These are phyloP conservation scores for Botrytis paeoniae DNA, from an alignment of 2,329 filamentous ascomycete species.

Conservation along the genomic window DNA sequence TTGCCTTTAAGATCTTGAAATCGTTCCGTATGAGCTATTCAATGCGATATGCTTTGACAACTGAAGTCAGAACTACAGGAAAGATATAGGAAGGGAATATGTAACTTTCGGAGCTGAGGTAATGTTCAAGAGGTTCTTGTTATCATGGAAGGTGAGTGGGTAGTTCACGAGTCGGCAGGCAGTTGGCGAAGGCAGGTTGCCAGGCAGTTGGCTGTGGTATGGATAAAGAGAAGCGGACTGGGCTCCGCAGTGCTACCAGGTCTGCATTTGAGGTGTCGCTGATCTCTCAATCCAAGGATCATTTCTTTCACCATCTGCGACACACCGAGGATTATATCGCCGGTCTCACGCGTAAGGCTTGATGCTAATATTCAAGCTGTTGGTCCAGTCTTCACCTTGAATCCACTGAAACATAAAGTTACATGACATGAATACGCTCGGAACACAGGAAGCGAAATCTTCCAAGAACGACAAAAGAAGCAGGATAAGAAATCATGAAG, in stretches of 20 bases:
- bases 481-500: background rate
- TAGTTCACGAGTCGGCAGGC: background rate
- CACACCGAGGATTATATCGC: background rate
- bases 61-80: background rate
- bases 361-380: background rate
- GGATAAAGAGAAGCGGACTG: background rate
- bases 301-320: background rate
- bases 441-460: background rate
- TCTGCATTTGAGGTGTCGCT: background rate
- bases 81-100: background rate
- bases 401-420: background rate
- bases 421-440: background rate
- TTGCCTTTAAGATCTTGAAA: background rate
- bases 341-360: background rate
- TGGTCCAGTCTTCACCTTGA: background rate
- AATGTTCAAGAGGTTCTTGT: background rate
- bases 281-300: background rate
- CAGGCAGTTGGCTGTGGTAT: background rate
- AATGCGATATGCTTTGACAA: background rate
- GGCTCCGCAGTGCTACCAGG: background rate
- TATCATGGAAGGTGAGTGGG: background rate
- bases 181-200: background rate
- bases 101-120: background rate
- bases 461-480: background rate
- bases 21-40: background rate